These are phyloP conservation scores for Maudiozyma humilis DNA, from an alignment of 1,139 yeast species.

Conservation along the genomic window DNA sequence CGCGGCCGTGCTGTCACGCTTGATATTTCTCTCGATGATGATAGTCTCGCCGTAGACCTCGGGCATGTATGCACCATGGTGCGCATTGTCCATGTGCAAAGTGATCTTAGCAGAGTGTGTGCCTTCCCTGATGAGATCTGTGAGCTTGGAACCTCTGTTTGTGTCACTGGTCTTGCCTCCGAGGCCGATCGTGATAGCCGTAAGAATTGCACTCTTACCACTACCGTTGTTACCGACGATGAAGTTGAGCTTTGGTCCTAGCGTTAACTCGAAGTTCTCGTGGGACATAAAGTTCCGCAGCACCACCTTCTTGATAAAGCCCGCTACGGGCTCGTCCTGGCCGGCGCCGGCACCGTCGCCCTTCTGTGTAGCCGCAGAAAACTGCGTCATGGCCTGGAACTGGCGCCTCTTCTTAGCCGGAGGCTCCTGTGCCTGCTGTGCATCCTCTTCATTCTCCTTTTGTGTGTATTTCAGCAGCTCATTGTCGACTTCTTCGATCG, in stretches of 20 bases:
- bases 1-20: conserved; percentile 40
- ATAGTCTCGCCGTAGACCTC: conserved; percentile 61
- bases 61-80: conserved; percentile 55
- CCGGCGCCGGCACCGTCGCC: neutral
- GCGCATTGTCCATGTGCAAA: conserved; percentile 55
- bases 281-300: conserved; percentile 80
- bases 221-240: conserved; percentile 93
- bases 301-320: conserved; percentile 45
- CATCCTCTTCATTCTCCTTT: conserved; percentile 9
- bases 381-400: conserved; percentile 29
- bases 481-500: conserved; percentile 12
- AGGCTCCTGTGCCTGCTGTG: conserved; percentile 6
- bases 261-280: conserved; percentile 59
- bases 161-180: conserved; percentile 96
- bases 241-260: conserved; percentile 83
- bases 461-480: conserved; percentile 14
- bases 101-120: conserved; percentile 52
- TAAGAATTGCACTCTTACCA: conserved; percentile 87
- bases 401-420: conserved; percentile 17
- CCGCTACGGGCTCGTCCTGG: conserved; percentile 21
- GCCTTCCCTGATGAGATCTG: conserved; percentile 72
- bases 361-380: conserved; percentile 5
- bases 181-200: conserved; percentile 82
- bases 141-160: conserved; percentile 67
- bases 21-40: conserved; percentile 61